Evolutionary conservation across 768 basidiomycete species (phyloP), one percentile per base, ranked within the genome.

Genomic region (Trametes villosa): DNA sequence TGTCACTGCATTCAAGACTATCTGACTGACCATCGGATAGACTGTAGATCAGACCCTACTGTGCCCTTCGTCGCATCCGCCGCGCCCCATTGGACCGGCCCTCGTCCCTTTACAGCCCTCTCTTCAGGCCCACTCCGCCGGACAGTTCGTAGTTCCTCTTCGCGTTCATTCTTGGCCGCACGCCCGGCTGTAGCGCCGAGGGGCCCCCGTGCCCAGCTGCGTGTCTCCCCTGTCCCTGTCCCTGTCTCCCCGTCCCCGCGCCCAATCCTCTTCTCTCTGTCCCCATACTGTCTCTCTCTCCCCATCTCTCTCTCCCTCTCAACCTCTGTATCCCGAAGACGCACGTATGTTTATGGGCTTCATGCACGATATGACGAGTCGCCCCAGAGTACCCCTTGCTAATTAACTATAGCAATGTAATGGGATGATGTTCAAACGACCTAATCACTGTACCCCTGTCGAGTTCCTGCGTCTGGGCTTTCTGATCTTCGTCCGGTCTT

Each of bases 331-430:
- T 57, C 51, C 60, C 51, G 54, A 64, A 53, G 62, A 52, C 46
- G 69, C 67, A 70, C 65, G 65, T 70, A 70, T 68, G 67, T 67
- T 68, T 66, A 68, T 68, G 69, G 65, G 65, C 65, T 54, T 57
- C 64, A 65, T 65, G 64, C 69, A 68, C 60, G 69, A 68, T 68
- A 70, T 64, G 67, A 67, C 63, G 57, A 62, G 63, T 62, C 59
- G 65, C 58, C 66, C 65, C 66, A 59, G 57, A 59, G 47, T 67
- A 67, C 53, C 55, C 40, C 56, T 62, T 63, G 66, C 66, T 67
- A 67, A 65, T 67, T 46, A 53, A 53, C 46, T 65, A 65, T 62
- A 67, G 66, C 66, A 64, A 57, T 67, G 63, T 67, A 67, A 67
- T 67, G 59, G 63, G 59, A 60, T 53, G 63, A 60, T 60, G 63